phyloP scores from a whole-genome alignment of 495 filamentous ascomycete genomes.

The Annulohypoxylon maeteangense region DNA sequence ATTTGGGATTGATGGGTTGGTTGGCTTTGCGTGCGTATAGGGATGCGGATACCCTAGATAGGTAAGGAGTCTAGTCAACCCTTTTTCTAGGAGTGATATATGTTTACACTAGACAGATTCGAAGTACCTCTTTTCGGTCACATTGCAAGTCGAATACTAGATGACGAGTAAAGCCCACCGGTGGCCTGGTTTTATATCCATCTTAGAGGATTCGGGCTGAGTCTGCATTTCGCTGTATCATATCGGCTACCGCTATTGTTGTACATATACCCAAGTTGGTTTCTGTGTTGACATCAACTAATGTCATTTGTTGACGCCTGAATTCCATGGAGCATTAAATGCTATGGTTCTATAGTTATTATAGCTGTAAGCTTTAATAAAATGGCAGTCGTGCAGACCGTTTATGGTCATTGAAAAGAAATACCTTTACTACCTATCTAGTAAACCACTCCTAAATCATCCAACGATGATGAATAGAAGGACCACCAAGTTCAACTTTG shows the following conservation, averaged over 20 bases:
- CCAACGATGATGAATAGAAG: no score
- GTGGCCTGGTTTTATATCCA: background rate
- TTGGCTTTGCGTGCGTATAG: slow-evolving; percentile 81
- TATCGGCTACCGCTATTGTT: slow-evolving; percentile 16
- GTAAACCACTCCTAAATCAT: no score
- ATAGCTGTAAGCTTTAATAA: no score
- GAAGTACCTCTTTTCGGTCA: slow-evolving; percentile 89
- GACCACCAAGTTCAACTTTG: no score
- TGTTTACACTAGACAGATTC: slow-evolving; percentile 57
- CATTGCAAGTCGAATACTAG: slow-evolving; percentile 89
- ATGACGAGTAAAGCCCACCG: slow-evolving; percentile 74
- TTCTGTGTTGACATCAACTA: slow-evolving; percentile 27
- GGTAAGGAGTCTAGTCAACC: slow-evolving; percentile 56
- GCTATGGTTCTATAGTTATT: background rate
- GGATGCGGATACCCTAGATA: slow-evolving; percentile 91
- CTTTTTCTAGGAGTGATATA: background rate
- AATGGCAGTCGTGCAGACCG: no score
- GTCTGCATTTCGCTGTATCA: slow-evolving; percentile 28
- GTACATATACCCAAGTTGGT: slow-evolving; percentile 33
- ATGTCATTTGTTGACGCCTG: background rate
- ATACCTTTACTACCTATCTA: no score
- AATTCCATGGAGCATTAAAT: background rate
- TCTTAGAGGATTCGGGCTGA: background rate
- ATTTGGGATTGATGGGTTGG: slow-evolving; percentile 80
- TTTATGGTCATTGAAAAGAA: no score